Base-by-base conservation (phyloP, 139 green algal species). In the Marvania coccoides region DNA sequence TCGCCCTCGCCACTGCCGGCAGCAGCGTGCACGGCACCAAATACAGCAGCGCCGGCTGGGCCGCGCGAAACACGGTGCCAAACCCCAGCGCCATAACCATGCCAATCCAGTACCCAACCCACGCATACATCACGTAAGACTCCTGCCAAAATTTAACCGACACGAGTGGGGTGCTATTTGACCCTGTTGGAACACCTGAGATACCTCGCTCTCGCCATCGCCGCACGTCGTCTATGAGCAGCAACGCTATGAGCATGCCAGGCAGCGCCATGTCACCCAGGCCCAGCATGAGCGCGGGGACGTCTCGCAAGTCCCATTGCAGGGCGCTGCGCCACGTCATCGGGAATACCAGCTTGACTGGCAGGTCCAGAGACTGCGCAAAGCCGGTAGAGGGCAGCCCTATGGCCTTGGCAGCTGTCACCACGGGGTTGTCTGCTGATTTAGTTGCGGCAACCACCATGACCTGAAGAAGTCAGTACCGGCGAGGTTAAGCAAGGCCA, bases 11-110 rank as follows among this genome's bases (percentile, higher is more conserved):
- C 28, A 63, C n/a, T 5, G 42, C 63, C 6, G 45, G 29, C 31
- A 30, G 7, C 26, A 67, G 37, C 24, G 58, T 69, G 48, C 54
- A 72, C 12, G 65, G 65, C 7, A 72, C 65, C 7, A 72, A 10
- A 34, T 72, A 72, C n/a, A 72, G 35, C 33, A 72, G 29, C 8
- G 65, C 65, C n/a, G 65, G 65, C 54, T 72, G 65, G 19, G 65
- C 33, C 24, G 58, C 65, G 10, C 34, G 15, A 14, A 67, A 72
- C 51, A 69, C 28, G 15, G 34, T 46, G 37, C 65, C 58, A 24
- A 23, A 26, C 3, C 23, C 56, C 53, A 72, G 54, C 14, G 65
- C 33, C 19, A 55, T n/a, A n/a, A 70, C 45, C 30, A 72, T 8
- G 12, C 65, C 65, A 12, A 58, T 30, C 15, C 31, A 31, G 33